Evolutionary conservation across 2,329 filamentous ascomycete species (phyloP).

Genomic region (Aspergillus ochraceus): DNA sequence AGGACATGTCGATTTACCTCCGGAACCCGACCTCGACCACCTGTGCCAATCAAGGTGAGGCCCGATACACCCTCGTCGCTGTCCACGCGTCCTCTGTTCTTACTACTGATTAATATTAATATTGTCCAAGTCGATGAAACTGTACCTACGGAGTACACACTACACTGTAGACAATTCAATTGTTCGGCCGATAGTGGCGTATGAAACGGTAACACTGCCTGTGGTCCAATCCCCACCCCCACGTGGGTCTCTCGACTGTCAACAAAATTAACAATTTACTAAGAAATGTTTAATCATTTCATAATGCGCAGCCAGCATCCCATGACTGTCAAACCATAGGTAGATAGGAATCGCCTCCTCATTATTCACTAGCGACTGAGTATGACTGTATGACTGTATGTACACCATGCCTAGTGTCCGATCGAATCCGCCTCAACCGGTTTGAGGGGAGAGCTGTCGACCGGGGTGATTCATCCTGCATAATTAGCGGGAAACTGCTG

Average conservation of each 20-base stretch:
- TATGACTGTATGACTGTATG: too few species aligned
- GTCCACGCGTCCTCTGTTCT: too few species aligned
- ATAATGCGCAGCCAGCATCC: too few species aligned
- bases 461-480: background rate
- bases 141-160: too few species aligned
- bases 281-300: too few species aligned
- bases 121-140: too few species aligned
- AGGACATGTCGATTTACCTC: too few species aligned
- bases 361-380: background rate
- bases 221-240: conserved; percentile 20
- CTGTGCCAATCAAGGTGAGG: too few species aligned
- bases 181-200: background rate
- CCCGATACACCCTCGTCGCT: too few species aligned
- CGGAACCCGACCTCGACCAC: too few species aligned
- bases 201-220: conserved; percentile 11
- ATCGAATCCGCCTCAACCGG: background rate
- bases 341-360: background rate
- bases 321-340: background rate
- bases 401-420: background rate
- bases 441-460: background rate
- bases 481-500: background rate
- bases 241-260: conserved; percentile 14
- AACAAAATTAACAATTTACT: too few species aligned
- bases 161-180: background rate
- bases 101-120: too few species aligned